A percentile compares a stretch with the other conserved stretches of the same genome.
Conservation (phyloP, 257 asterid species). For the Gentiana straminea region DNA sequence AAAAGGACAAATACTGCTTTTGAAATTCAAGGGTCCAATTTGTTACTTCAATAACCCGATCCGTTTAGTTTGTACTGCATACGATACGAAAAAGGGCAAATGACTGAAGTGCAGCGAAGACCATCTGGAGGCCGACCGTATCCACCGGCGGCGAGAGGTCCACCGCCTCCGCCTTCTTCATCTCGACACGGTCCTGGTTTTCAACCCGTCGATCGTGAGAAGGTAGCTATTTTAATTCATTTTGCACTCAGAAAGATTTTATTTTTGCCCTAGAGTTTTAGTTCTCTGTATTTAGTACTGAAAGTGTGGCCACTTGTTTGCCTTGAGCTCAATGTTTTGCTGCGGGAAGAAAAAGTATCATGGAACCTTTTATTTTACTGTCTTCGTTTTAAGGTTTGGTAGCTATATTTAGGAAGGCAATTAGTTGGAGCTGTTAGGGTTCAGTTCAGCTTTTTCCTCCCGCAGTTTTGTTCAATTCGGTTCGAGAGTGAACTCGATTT, state of each 20-base stretch:
- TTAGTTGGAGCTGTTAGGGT: too few relatives aligned
- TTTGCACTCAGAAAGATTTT: not conserved
- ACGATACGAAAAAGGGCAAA: constrained; percentile 7
- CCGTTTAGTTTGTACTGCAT: not conserved
- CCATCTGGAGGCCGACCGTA: constrained; percentile 33
- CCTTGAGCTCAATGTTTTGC: too few relatives aligned
- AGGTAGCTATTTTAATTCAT: constrained; percentile 43
- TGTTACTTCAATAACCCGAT: not conserved
- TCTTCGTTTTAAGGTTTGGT: too few relatives aligned
- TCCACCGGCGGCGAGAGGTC: constrained; percentile 54
- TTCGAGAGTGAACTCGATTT: too few relatives aligned
- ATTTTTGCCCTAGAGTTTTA: too few relatives aligned
- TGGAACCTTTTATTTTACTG: too few relatives aligned
- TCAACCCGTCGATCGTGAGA: constrained; percentile 68
- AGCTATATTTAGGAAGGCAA: too few relatives aligned
- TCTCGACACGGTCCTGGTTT: constrained; percentile 29
- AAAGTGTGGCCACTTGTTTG: too few relatives aligned
- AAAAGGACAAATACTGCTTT: not conserved
- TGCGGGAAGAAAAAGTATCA: too few relatives aligned
- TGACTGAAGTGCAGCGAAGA: constrained; percentile 56
- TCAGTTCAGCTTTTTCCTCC: too few relatives aligned
- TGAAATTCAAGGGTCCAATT: not conserved
- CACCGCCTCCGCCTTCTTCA: constrained; percentile 32
- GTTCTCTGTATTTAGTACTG: too few relatives aligned
- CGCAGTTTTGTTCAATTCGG: too few relatives aligned